A percentile compares a stretch with the other conserved stretches of the same genome.
Conservation (phyloP, 768 basidiomycete species). For the Amanita subjunquillea region DNA sequence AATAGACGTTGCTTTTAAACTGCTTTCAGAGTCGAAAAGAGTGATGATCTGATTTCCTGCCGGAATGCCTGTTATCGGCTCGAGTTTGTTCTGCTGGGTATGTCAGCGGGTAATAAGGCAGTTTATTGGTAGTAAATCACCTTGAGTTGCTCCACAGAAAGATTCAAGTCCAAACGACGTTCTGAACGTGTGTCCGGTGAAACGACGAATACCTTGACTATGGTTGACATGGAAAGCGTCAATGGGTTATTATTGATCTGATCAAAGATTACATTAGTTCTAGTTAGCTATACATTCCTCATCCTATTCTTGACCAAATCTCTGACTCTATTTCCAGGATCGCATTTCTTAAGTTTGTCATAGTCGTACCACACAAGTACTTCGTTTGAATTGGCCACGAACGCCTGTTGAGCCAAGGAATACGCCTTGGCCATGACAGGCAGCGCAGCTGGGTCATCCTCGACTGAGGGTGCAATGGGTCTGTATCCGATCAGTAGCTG, state of each 20-base stretch:
- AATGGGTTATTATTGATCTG: not conserved
- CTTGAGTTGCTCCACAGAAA: constrained; percentile 76
- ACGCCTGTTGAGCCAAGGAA: constrained; percentile 49
- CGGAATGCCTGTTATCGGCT: constrained; percentile 87
- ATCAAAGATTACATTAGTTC: not conserved
- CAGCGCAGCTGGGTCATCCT: constrained; percentile 33
- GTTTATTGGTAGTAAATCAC: constrained; percentile 24
- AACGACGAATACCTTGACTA: constrained; percentile 63
- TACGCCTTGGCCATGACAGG: constrained; percentile 45
- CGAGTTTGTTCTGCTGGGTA: constrained; percentile 58
- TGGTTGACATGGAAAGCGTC: constrained; percentile 9
- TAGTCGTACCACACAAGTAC: constrained; percentile 75
- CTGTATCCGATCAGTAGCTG: constrained; percentile 61
- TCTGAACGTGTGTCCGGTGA: constrained; percentile 91
- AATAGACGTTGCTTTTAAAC: constrained; percentile 34
- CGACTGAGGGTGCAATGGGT: constrained; percentile 21
- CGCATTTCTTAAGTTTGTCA: constrained; percentile 50
- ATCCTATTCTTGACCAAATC: constrained; percentile 19
- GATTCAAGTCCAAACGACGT: constrained; percentile 67
- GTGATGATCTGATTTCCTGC: constrained; percentile 59
- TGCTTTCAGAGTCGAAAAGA: constrained; percentile 48
- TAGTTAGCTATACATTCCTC: not conserved
- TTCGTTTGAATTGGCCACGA: constrained; percentile 58
- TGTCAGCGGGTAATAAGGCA: not conserved
- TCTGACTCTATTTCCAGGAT: constrained; percentile 42